Percentiles rank a stretch among this genome's conserved stretches.
Evolutionary conservation across 495 filamentous ascomycete species (phyloP).

Genomic region (Cenococcum geophilum): DNA sequence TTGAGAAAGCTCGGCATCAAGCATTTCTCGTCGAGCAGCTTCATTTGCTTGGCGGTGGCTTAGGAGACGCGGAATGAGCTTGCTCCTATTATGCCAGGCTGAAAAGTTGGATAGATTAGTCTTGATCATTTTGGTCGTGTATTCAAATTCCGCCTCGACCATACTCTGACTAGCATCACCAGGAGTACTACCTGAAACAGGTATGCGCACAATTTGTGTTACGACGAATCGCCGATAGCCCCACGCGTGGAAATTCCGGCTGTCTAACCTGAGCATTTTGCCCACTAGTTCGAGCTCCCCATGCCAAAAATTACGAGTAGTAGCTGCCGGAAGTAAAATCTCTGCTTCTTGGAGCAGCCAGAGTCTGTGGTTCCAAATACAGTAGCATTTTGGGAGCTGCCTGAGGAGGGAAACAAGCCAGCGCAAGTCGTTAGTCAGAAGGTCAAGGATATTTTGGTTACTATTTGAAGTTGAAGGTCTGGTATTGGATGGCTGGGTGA

Average conservation of each 20-base stretch:
- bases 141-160: constrained; percentile 75
- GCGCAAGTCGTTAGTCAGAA: constrained; percentile 57
- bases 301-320: constrained; percentile 67
- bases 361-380: constrained; percentile 96
- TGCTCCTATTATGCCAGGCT: constrained; percentile 87
- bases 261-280: constrained; percentile 82
- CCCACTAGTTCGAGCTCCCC: constrained; percentile 71
- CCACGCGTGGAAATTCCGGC: constrained; percentile 96
- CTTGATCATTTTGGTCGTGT: constrained; percentile 81
- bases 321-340: constrained; percentile 47
- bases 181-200: constrained; percentile 33
- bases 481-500: constrained; percentile 21
- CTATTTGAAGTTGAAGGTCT: background rate
- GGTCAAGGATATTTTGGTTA: constrained; percentile 27
- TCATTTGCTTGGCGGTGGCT: constrained; percentile 59
- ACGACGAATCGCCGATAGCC: constrained; percentile 79
- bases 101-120: constrained; percentile 88
- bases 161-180: constrained; percentile 43
- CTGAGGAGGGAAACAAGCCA: constrained; percentile 79
- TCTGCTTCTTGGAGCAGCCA: constrained; percentile 77
- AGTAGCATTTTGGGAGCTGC: constrained; percentile 94
- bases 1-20: constrained; percentile 70
- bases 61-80: constrained; percentile 70
- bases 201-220: constrained; percentile 53
- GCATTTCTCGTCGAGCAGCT: constrained; percentile 55